These are phyloP conservation scores for Serendipita vermifera DNA, from an alignment of 768 basidiomycete species.

Conservation along the genomic window DNA sequence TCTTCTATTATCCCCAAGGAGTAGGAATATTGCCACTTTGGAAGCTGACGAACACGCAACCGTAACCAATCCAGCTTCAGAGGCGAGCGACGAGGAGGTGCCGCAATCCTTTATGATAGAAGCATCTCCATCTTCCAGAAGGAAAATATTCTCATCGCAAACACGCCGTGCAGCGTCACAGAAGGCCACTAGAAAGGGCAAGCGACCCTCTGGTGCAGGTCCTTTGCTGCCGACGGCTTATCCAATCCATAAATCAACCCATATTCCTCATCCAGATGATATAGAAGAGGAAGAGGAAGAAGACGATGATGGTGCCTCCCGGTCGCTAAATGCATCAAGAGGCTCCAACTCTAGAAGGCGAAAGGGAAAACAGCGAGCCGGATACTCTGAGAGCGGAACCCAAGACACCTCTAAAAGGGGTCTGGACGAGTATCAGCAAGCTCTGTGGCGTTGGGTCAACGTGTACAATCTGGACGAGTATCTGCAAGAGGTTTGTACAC, in stretches of 20 bases:
- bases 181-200: constrained; percentile 14
- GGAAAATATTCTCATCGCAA: too few species aligned
- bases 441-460: constrained; percentile 98
- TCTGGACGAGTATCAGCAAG: constrained; percentile 74
- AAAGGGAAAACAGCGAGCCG: neutral
- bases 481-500: constrained; percentile 59
- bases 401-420: constrained; percentile 45
- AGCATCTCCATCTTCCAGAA: constrained; percentile 39
- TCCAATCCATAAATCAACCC: constrained; percentile 31
- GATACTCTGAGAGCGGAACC: constrained; percentile 16
- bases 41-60: neutral
- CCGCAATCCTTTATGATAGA: constrained; percentile 82
- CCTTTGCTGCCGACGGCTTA: constrained; percentile 29
- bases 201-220: constrained; percentile 22
- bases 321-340: neutral
- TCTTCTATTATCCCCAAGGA: neutral
- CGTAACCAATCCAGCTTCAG: constrained; percentile 20
- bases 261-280: constrained; percentile 54
- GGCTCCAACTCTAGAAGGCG: constrained; percentile 6
- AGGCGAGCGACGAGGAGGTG: constrained; percentile 69
- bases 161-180: constrained; percentile 5
- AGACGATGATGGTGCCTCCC: constrained; percentile 1
- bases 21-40: neutral
- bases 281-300: constrained; percentile 31
- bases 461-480: constrained; percentile 95